Evolutionary conservation across 495 filamentous ascomycete genomes (phyloP).

Genomic region (Bombardia bombarda): DNA sequence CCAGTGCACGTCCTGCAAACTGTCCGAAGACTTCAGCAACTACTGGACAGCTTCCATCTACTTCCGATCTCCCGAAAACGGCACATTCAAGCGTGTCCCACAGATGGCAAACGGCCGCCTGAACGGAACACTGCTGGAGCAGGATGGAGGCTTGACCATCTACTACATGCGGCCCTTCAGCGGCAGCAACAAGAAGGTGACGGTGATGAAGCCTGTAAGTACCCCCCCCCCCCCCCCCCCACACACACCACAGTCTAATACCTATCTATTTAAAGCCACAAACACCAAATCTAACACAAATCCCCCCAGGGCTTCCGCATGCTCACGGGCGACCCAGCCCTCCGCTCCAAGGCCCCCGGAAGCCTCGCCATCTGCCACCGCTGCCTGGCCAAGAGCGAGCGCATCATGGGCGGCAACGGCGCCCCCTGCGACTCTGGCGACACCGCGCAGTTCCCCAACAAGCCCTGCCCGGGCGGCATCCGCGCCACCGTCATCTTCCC

Average conservation of each 20-base stretch:
- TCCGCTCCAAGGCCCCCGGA: constrained; percentile 19
- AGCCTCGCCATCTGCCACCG: constrained; percentile 38
- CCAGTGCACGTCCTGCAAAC: constrained; percentile 14
- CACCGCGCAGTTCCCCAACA: constrained; percentile 7
- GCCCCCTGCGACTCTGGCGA: constrained; percentile 5
- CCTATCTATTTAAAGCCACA: neutral
- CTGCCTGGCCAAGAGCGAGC: constrained; percentile 25
- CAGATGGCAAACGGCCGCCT: constrained; percentile 27
- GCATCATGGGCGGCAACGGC: constrained; percentile 13
- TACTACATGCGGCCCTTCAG: constrained; percentile 31
- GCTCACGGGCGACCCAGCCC: constrained; percentile 38
- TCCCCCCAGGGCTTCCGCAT: constrained; percentile 40
- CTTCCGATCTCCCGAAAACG: constrained; percentile 35
- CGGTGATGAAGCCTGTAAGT: constrained; percentile 33
- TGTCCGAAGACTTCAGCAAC: constrained; percentile 14
- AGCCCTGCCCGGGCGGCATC: constrained; percentile 11
- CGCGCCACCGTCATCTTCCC: constrained; percentile 45
- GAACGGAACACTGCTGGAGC: constrained; percentile 20
- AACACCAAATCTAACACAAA: neutral
- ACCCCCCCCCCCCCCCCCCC: too few relatives aligned
- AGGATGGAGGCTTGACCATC: constrained; percentile 32
- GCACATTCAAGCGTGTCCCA: constrained; percentile 32
- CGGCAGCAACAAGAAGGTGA: constrained; percentile 29
- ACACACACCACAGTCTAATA: neutral
- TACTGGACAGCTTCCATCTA: constrained; percentile 38